Conservation (phyloP, 2,329 filamentous ascomycete species). For the Sordariomycetes sp. region DNA sequence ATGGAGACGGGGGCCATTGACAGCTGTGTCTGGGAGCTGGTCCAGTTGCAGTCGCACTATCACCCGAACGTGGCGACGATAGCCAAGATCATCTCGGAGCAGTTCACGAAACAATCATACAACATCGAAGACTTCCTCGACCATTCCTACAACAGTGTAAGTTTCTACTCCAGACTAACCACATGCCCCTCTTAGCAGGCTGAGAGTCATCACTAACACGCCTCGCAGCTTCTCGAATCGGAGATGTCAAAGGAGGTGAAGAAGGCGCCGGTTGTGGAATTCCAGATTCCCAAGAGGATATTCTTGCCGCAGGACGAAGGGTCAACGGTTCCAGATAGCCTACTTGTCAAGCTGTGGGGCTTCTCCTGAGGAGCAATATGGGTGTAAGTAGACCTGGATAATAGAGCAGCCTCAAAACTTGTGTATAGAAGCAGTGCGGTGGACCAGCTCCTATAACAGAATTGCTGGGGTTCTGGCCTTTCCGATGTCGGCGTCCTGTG, state of each 20-base stretch:
- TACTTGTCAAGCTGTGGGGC: slow-evolving; percentile 52
- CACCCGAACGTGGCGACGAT: slow-evolving; percentile 95
- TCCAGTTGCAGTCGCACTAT: slow-evolving; percentile 84
- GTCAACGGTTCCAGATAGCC: slow-evolving; percentile 36
- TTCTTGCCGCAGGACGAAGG: slow-evolving; percentile 45
- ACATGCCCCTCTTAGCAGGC: neutral
- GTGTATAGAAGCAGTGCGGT: neutral
- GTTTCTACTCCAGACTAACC: slow-evolving; percentile 18
- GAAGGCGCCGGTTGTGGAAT: slow-evolving; percentile 83
- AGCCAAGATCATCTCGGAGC: slow-evolving; percentile 86
- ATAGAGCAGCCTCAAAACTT: neutral
- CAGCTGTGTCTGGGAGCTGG: slow-evolving; percentile 89
- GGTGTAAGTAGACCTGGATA: neutral
- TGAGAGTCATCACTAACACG: neutral
- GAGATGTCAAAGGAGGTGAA: slow-evolving; percentile 77
- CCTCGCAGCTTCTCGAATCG: slow-evolving; percentile 60
- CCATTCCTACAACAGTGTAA: slow-evolving; percentile 76
- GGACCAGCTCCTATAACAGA: neutral
- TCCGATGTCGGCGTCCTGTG: neutral
- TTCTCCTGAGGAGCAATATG: slow-evolving; percentile 23
- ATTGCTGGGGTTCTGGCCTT: neutral
- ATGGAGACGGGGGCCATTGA: slow-evolving; percentile 81
- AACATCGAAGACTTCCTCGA: slow-evolving; percentile 96
- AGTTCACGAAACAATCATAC: slow-evolving; percentile 93
- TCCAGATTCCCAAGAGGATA: slow-evolving; percentile 82